These are phyloP conservation scores for Phytophthora pseudosyringae DNA, from an alignment of 352 stramenopile species.

Conservation along the genomic window DNA sequence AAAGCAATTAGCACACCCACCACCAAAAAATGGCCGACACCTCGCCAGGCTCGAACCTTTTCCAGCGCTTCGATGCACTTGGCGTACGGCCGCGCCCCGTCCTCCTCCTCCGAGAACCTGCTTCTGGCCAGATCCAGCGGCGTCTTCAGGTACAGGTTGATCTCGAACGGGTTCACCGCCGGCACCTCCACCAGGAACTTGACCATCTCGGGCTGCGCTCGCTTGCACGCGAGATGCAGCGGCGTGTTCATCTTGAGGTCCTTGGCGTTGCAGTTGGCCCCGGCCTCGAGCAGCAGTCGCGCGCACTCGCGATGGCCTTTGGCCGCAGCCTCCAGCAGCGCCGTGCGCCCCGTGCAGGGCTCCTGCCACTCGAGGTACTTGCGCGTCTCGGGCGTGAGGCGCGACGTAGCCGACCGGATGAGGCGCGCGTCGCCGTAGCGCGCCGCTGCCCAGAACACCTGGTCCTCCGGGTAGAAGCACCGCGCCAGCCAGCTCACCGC, in stretches of 20 bases:
- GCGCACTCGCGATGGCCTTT: conserved; percentile 57
- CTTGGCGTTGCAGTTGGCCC: conserved; percentile 58
- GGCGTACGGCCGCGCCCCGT: conserved; percentile 37
- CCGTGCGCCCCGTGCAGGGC: conserved; percentile 48
- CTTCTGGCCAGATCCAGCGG: conserved; percentile 52
- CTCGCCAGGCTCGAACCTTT: conserved; percentile 34
- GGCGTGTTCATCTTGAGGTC: conserved; percentile 60
- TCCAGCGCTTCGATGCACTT: conserved; percentile 67
- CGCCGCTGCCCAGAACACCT: conserved; percentile 60
- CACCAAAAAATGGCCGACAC: background rate
- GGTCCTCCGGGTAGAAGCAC: conserved; percentile 61
- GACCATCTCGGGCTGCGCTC: conserved; percentile 47
- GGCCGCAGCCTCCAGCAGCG: conserved; percentile 49
- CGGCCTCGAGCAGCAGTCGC: conserved; percentile 44
- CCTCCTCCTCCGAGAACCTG: conserved; percentile 36
- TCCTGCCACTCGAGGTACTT: conserved; percentile 67
- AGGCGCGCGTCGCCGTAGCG: conserved; percentile 43
- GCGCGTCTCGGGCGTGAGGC: conserved; percentile 48
- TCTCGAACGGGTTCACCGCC: conserved; percentile 48
- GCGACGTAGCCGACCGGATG: conserved; percentile 43
- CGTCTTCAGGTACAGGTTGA: conserved; percentile 54
- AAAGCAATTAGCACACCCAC: conserved; percentile 10
- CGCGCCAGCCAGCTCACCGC: conserved; percentile 56
- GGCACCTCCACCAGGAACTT: conserved; percentile 50
- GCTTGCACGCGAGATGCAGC: conserved; percentile 63